phyloP scores from a whole-genome alignment of 1,284 basidiomycete species.

The Irpex rosettiformis region DNA sequence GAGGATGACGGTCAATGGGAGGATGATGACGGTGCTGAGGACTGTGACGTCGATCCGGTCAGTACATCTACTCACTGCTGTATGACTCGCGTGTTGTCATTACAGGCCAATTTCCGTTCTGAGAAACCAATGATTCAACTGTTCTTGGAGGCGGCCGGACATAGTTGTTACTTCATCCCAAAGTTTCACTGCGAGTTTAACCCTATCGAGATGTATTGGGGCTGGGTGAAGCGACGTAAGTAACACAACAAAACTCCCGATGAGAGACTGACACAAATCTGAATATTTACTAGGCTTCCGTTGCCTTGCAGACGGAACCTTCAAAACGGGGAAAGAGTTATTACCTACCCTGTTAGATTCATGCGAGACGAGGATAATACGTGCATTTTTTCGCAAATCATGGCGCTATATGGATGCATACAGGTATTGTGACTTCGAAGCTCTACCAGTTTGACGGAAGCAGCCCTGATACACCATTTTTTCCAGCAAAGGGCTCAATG shows the following conservation, averaged over 20 bases:
- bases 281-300: background rate
- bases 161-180: slow-evolving; percentile 19
- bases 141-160: slow-evolving; percentile 13
- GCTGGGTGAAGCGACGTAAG: slow-evolving; percentile 6
- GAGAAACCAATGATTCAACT: slow-evolving; percentile 14
- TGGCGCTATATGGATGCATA: slow-evolving; percentile 7
- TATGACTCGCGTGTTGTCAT: slow-evolving; percentile 16
- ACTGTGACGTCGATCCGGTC: slow-evolving; percentile 1
- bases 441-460: background rate
- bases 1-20: slow-evolving; percentile 1
- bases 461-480: background rate
- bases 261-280: background rate
- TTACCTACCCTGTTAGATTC: slow-evolving; percentile 2
- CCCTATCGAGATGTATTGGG: slow-evolving; percentile 19
- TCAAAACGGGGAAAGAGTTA: background rate
- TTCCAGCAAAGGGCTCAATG: background rate
- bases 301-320: background rate
- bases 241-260: background rate
- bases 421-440: background rate
- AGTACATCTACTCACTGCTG: slow-evolving; percentile 17
- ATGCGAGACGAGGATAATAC: slow-evolving; percentile 1
- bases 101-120: slow-evolving; percentile 21
- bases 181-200: slow-evolving; percentile 23
- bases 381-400: slow-evolving; percentile 6
- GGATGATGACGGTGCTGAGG: background rate